A percentile compares a stretch with the other conserved stretches of the same genome.
These are phyloP conservation scores for Heliosperma pusillum DNA, from an alignment of 148 eudicot genomes.

Conservation along the genomic window DNA sequence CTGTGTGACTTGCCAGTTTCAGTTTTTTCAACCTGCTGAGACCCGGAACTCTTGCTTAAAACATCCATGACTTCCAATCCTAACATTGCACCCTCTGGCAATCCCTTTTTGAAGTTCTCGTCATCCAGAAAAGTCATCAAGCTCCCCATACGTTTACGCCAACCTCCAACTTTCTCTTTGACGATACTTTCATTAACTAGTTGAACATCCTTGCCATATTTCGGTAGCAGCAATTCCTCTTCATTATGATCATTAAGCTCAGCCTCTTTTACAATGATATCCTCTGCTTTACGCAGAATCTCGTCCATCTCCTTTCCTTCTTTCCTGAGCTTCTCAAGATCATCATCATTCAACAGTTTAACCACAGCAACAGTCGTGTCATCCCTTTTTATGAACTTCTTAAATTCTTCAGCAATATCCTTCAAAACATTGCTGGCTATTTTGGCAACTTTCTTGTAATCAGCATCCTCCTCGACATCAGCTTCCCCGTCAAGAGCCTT, in stretches of 20 bases:
- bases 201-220: background rate
- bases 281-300: background rate
- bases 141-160: slow-evolving; percentile 2
- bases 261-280: background rate
- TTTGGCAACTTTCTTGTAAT: background rate
- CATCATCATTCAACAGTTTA: background rate
- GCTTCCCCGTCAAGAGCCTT: background rate
- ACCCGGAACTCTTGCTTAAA: background rate
- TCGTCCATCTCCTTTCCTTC: background rate
- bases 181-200: background rate
- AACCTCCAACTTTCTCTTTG: background rate
- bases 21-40: background rate
- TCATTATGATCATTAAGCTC: background rate
- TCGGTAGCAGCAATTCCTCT: background rate
- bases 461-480: background rate
- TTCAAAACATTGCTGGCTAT: background rate
- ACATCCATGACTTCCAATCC: slow-evolving; percentile 9
- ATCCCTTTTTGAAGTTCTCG: background rate
- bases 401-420: background rate
- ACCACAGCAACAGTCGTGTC: background rate
- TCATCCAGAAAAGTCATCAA: background rate
- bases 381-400: background rate
- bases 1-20: background rate
- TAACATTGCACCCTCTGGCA: background rate
- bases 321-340: background rate